Base-by-base conservation (phyloP, 2,329 filamentous ascomycete species). In the Colletotrichum abscissum region DNA sequence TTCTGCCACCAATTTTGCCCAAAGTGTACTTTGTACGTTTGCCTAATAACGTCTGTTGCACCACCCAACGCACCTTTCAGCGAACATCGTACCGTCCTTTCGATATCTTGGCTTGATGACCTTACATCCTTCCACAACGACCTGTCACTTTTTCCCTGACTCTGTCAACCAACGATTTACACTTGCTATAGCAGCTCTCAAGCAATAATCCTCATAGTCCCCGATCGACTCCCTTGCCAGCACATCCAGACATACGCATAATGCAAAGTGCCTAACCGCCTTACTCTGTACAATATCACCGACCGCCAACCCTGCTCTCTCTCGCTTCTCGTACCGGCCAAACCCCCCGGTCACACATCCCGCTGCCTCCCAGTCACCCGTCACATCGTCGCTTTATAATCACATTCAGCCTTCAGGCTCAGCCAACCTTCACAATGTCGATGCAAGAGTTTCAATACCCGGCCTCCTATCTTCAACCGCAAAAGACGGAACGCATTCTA, bases 261-360 rank as follows among this genome's bases (percentile, higher is more conserved):
- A 66, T 73, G 71, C 71, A 54, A 66, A 71, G 24, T 33, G 67
- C 67, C 56, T 73, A 73, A 60, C n/a, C 30, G 16, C 22, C 22
- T 57, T 52, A 6, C 42, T 58, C 30, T 30, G 42, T 22, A 49
- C 59, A 55, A 38, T 60, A 54, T 65, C 24, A 56, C 60, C 38
- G 16, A 22, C 28, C 55, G 26, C 33, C 55, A 54, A 16, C 55
- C 63, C 46, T 42, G 55, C 55, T 58, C 42, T 63, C 42, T 59
- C 11, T 42, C 7, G 55, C 33, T 55, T 30, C 30, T 28, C 35
- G 24, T 54, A 56, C 60, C 35, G 42, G 38, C 33, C 28, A n/a
- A 26, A 12, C 14, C 55, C 67, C 58, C 69, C 16, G 54, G 63
- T 52, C 68, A 42, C n/a, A 22, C 65, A 26, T 59, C n/a, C 22